Evolutionary conservation across 2,329 filamentous ascomycete species (phyloP), one percentile per base, ranked within the genome.

Genomic region (Diaporthe ilicicola): DNA sequence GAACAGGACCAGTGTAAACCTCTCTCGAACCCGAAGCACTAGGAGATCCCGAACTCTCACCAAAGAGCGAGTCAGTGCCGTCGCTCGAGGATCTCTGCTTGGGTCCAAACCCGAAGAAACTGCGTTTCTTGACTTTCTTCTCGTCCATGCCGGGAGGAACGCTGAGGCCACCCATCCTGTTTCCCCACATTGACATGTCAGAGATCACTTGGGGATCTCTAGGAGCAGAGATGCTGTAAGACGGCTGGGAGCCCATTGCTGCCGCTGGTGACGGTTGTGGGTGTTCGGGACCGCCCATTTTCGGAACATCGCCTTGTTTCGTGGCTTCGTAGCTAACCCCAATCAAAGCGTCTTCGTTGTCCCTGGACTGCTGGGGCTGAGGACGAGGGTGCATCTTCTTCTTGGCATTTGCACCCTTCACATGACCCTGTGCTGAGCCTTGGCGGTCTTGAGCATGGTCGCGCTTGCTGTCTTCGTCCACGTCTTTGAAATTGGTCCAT

Each of bases 131-230:
- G 69, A 86, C 86, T 81, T 92, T 93, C 81, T 97, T 96, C 77
- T 96, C 95, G 39, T 94, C 91, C 46, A 80, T 81, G 15, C 83
- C 84, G n/a, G 82, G 83, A 68, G 74, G 86, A 74, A 79, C 87
- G 70, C 79, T 82, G 15, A 87, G 79, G 55, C 83, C 61, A 24
- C 61, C 79, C 32, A 87, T 79, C 13, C 83, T 96, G 80, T 93
- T 94, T n/a, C 94, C 94, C 94, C 95, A 97, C 6, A 89, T 87
- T n/a, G 91, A 88, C 19, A 90, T 87, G 79, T 98, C 93, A 32
- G 95, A 91, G 74, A 98, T 97, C 22, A 94, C 87, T 61, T 93
- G 89, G 19, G 92, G 91, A 78, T 98, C 96, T 70, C 91, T 95
- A 1, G 95, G 95, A 1, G 86, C 93, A 1, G 95, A 98, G 66